These are phyloP conservation scores for Aspergillus amoenus DNA, from an alignment of 2,329 filamentous ascomycete species.

Conservation along the genomic window DNA sequence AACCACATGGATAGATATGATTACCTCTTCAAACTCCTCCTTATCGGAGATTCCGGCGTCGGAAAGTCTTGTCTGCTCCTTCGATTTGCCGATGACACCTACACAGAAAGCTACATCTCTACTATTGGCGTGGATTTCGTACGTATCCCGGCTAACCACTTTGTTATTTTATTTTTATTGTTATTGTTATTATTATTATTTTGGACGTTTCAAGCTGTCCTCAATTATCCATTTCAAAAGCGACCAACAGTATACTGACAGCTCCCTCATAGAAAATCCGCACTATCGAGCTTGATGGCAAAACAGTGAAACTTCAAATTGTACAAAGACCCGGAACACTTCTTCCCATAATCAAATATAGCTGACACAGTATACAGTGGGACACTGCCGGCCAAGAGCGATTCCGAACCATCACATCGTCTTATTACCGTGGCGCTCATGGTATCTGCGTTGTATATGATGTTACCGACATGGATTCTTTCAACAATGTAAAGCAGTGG, in stretches of 20 bases:
- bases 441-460: slow-evolving; percentile 99
- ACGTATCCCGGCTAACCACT: slow-evolving; percentile 46
- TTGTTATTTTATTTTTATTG: not conserved
- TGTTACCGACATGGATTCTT: slow-evolving; percentile 99
- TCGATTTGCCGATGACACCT: slow-evolving; percentile 98
- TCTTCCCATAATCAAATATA: not conserved
- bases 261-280: slow-evolving; percentile 79
- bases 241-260: slow-evolving; percentile 17
- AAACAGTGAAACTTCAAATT: slow-evolving; percentile 99
- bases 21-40: slow-evolving; percentile 99
- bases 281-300: slow-evolving; percentile 98
- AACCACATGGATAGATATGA: slow-evolving; percentile 75
- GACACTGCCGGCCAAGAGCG: slow-evolving; percentile 98
- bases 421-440: slow-evolving; percentile 98
- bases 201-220: not conserved
- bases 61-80: slow-evolving; percentile 99
- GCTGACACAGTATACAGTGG: slow-evolving; percentile 64
- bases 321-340: slow-evolving; percentile 54
- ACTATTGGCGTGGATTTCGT: slow-evolving; percentile 99
- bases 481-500: slow-evolving; percentile 99
- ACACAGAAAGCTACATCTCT: slow-evolving; percentile 99
- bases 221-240: not conserved
- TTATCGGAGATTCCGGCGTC: slow-evolving; percentile 99
- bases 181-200: too few species aligned
- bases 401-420: slow-evolving; percentile 99